Conservation (phyloP, 23 red algal species). For the Gracilaria vermiculophylla region DNA sequence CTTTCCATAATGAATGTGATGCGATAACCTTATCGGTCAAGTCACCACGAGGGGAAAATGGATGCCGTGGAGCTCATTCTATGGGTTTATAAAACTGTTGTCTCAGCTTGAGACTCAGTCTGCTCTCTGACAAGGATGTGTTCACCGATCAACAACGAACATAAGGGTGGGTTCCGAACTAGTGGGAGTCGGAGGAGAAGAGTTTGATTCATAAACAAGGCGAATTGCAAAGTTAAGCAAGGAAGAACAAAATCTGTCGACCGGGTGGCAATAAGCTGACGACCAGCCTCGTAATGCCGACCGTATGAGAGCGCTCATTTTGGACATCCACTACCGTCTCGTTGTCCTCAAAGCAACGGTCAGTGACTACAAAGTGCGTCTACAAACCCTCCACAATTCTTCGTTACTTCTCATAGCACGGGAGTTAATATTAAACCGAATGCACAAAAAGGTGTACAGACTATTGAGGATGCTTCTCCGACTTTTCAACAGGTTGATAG, state of each 20-base stretch:
- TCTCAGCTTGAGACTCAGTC: neutral
- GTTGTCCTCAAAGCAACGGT: neutral
- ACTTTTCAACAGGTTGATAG: slow-evolving; percentile 48
- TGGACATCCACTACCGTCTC: neutral
- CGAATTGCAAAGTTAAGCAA: too few relatives aligned
- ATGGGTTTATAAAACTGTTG: neutral
- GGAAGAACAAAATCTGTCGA: too few relatives aligned
- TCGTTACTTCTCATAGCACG: neutral
- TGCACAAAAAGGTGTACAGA: neutral
- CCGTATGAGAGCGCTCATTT: neutral
- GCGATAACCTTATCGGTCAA: too few relatives aligned
- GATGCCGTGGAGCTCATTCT: neutral
- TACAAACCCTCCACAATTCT: neutral
- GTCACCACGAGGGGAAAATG: neutral
- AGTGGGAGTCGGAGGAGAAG: neutral
- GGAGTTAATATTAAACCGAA: neutral
- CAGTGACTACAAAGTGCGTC: neutral
- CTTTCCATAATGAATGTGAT: too few relatives aligned
- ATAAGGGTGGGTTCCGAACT: neutral
- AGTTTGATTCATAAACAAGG: too few relatives aligned
- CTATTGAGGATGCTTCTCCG: slow-evolving; percentile 19
- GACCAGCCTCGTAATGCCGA: neutral
- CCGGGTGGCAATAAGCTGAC: too few relatives aligned
- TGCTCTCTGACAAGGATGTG: neutral
- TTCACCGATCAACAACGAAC: neutral